Base-by-base conservation (phyloP, 2,329 filamentous ascomycete genomes). In the Claviceps citrina region DNA sequence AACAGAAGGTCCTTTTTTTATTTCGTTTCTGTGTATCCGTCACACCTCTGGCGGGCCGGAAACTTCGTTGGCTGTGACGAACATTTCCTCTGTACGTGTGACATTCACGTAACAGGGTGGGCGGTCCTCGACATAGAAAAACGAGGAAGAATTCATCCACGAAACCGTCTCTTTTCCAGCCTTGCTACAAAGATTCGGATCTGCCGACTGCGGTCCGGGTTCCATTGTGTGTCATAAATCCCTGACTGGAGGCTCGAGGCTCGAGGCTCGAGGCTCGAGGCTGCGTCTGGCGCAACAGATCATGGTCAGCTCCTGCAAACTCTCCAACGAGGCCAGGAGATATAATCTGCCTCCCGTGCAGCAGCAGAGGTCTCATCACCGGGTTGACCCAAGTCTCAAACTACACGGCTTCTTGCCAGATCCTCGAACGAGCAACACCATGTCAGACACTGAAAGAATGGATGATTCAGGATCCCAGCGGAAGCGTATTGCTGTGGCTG, bases 401-500 rank as follows among this genome's bases (percentile, higher is more conserved):
- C n/a, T 32, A 15, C 15, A 15, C 33, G 33, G 33, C 15, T 28
- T 28, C 25, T 15, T 22, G 20, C 20, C 15, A 32, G 33, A 41
- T 24, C 5, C 32, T 22, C 31, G 16, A 28, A 4, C n/a, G 3
- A 16, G 13, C 15, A 40, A 33, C n/a, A 30, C 20, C 20, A 41
- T 37, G 36, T 36, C 37, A 4, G 37, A 43, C 16, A n/a, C 7
- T 16, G 42, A 43, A 22, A 43, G 36, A 27, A 37, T 39, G 20
- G 54, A 62, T 1, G 64, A 70, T 9, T 53, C 59, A 7, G 51
- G 62, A 1, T 62, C 65, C 10, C 66, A 70, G 43, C 61, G 71
- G 36, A 76, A 76, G 59, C 63, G 72, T 28, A 75, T 76, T 48
- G 66, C 71, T 20, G 70, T 76, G 44, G 72, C 72, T 43, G 72